These are phyloP conservation scores for sunflower (Helianthus annuus) DNA, from an alignment of 129 eudicot species.

Conservation along the genomic window DNA sequence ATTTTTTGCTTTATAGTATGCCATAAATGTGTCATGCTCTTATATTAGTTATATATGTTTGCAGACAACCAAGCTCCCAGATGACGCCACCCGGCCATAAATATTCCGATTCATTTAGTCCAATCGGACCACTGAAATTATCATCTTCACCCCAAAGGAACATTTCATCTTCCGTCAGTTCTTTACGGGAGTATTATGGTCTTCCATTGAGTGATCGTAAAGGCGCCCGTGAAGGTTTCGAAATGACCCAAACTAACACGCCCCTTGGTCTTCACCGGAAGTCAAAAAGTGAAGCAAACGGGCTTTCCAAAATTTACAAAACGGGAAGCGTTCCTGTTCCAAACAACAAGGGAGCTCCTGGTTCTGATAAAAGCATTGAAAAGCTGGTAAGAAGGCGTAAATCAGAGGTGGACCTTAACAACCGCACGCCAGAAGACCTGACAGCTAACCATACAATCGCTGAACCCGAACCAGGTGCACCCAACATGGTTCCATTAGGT, in stretches of 20 bases:
- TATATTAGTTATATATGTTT: slow-evolving; percentile 9
- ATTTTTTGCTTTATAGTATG: not conserved
- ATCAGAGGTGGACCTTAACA: slow-evolving; percentile 57
- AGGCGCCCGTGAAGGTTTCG: slow-evolving; percentile 45
- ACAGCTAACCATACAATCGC: slow-evolving; percentile 42
- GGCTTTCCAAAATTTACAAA: slow-evolving; percentile 28
- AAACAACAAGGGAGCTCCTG: slow-evolving; percentile 30
- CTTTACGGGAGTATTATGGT: slow-evolving; percentile 67
- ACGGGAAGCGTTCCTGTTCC: slow-evolving; percentile 17
- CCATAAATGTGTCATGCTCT: not conserved
- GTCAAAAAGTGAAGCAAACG: slow-evolving; percentile 61
- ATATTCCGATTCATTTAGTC: slow-evolving; percentile 65
- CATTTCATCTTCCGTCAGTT: slow-evolving; percentile 63
- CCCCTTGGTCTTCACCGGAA: slow-evolving; percentile 63
- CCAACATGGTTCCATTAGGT: slow-evolving; percentile 30
- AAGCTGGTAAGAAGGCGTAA: slow-evolving; percentile 59
- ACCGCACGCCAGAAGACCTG: slow-evolving; percentile 59
- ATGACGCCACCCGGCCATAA: slow-evolving; percentile 45
- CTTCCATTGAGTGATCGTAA: slow-evolving; percentile 42
- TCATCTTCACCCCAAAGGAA: slow-evolving; percentile 54
- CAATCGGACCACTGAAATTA: slow-evolving; percentile 60
- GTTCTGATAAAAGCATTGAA: slow-evolving; percentile 45
- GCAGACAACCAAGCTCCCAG: slow-evolving; percentile 62
- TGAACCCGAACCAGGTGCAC: slow-evolving; percentile 43
- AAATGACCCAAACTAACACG: slow-evolving; percentile 44